A percentile compares a stretch with the other conserved stretches of the same genome.
phyloP scores from a whole-genome alignment of 2,329 filamentous ascomycete genomes.

The Cladosporium sp. region DNA sequence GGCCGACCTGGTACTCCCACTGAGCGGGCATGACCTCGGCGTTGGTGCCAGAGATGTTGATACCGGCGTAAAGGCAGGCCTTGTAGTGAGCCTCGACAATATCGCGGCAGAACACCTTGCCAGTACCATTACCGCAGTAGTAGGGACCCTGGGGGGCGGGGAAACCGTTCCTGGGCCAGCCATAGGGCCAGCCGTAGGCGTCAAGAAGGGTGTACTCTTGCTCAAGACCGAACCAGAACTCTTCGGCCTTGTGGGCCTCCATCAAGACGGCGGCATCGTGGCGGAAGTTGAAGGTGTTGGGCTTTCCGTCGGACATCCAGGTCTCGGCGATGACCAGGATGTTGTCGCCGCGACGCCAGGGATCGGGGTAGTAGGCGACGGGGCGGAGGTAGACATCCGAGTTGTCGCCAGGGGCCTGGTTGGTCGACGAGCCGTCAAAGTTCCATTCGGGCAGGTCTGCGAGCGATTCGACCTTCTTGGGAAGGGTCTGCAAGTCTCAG shows the following conservation, averaged over 20 bases:
- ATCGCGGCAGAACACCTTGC: conserved; percentile 96
- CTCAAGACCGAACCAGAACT: conserved; percentile 96
- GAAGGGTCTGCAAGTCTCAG: conserved; percentile 50
- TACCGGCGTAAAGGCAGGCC: conserved; percentile 77
- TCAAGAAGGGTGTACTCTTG: conserved; percentile 97
- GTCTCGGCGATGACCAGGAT: conserved; percentile 91
- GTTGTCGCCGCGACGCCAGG: conserved; percentile 84
- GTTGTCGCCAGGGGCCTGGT: conserved; percentile 89
- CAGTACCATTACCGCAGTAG: conserved; percentile 96
- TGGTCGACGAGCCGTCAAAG: conserved; percentile 84
- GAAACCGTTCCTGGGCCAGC: conserved; percentile 83
- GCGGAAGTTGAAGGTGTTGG: conserved; percentile 98
- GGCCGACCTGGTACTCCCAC: conserved; percentile 97
- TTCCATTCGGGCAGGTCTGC: conserved; percentile 72
- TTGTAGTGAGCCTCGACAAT: conserved; percentile 95
- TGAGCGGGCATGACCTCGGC: conserved; percentile 97
- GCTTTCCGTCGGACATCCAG: conserved; percentile 87
- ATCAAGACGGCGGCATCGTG: conserved; percentile 87
- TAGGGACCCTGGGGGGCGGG: conserved; percentile 89
- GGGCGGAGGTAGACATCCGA: conserved; percentile 96
- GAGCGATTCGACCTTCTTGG: conserved; percentile 50
- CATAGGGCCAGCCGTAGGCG: conserved; percentile 78
- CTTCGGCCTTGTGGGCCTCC: conserved; percentile 72
- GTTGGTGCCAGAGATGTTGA: conserved; percentile 97
- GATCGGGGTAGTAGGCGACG: conserved; percentile 81